Conservation (phyloP, 73 alveolate species). For the Tetrahymena thermophila region DNA sequence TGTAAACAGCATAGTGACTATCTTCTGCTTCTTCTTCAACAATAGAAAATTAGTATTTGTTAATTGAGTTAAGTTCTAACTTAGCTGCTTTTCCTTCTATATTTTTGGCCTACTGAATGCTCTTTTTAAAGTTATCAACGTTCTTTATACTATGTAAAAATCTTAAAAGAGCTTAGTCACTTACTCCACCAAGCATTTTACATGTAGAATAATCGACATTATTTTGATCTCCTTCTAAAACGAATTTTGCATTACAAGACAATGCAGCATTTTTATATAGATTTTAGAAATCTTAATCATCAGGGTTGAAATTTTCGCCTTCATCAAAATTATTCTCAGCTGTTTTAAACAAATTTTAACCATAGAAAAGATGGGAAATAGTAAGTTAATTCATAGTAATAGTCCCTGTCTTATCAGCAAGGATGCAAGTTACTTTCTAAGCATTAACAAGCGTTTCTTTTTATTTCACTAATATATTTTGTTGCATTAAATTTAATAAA, state of each 20-base stretch:
- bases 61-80: conserved; percentile 52
- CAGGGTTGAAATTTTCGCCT: neutral
- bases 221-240: neutral
- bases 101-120: conserved; percentile 42
- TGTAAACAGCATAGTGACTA: conserved; percentile 34
- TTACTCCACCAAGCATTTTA: conserved; percentile 76
- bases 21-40: conserved; percentile 32
- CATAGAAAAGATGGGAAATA: conserved; percentile 58
- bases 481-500: neutral
- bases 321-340: neutral
- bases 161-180: conserved; percentile 88
- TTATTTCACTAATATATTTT: neutral
- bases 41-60: conserved; percentile 46
- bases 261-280: neutral
- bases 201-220: conserved; percentile 3
- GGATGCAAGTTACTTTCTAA: conserved; percentile 17
- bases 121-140: conserved; percentile 42
- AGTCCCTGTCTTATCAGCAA: conserved; percentile 66
- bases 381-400: conserved; percentile 54
- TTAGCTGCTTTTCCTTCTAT: conserved; percentile 47
- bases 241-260: conserved; percentile 7
- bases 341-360: neutral
- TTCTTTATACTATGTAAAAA: conserved; percentile 78
- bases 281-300: conserved; percentile 1
- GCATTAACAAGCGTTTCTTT: neutral